These are phyloP conservation scores for Nadsonia commutata DNA, from an alignment of 1,139 yeast genomes.

Conservation along the genomic window DNA sequence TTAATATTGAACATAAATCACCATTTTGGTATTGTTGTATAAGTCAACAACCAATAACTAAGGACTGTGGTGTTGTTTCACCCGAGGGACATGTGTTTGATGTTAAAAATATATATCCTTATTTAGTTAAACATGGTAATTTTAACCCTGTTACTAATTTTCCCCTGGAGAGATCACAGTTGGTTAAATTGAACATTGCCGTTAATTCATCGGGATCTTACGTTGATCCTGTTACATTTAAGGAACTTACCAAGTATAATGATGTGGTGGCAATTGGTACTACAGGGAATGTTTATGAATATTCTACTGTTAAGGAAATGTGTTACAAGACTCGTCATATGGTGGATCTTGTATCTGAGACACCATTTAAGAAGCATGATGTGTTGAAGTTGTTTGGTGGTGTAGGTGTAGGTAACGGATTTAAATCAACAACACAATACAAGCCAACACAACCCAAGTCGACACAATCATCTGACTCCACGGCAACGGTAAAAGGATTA, in stretches of 20 bases:
- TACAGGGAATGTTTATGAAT: slow-evolving; percentile 23
- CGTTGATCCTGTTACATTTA: slow-evolving; percentile 23
- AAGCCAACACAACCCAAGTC: background rate
- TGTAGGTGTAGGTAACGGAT: slow-evolving; percentile 10
- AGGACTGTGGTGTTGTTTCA: slow-evolving; percentile 16
- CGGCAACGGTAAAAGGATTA: slow-evolving; percentile 3
- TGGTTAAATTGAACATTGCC: slow-evolving; percentile 18
- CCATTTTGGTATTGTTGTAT: slow-evolving; percentile 26
- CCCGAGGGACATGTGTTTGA: slow-evolving; percentile 23
- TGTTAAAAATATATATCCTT: slow-evolving; percentile 20
- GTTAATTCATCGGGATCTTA: slow-evolving; percentile 18
- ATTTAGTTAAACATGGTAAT: slow-evolving; percentile 17
- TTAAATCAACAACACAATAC: background rate
- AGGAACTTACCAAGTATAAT: slow-evolving; percentile 19
- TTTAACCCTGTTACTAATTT: slow-evolving; percentile 23
- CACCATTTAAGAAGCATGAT: slow-evolving; percentile 18
- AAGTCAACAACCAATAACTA: slow-evolving; percentile 21
- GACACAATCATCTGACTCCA: slow-evolving; percentile 2
- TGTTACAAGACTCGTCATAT: slow-evolving; percentile 19
- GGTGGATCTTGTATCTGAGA: slow-evolving; percentile 23
- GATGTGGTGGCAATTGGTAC: slow-evolving; percentile 20
- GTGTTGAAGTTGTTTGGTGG: slow-evolving; percentile 19
- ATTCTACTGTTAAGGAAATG: slow-evolving; percentile 20
- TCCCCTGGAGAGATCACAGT: slow-evolving; percentile 14
- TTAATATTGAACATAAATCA: slow-evolving; percentile 7